phyloP scores from a whole-genome alignment of 345 rosid genomes.

The Moricandia arvensis region DNA sequence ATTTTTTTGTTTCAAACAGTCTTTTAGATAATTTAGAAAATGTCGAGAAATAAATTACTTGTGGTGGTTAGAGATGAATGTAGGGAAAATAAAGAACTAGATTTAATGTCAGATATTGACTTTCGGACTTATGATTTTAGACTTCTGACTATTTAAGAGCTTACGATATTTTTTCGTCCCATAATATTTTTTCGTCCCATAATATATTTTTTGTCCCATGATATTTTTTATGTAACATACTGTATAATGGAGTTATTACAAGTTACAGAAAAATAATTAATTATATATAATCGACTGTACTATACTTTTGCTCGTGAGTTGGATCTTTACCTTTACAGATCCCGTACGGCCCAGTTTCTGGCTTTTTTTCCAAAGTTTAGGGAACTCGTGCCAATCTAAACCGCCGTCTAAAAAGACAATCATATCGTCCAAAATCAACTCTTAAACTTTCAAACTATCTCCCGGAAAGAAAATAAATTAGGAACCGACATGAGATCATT shows the following conservation, averaged over 20 bases:
- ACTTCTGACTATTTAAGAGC: conserved; percentile 1
- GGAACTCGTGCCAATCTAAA: conserved; percentile 18
- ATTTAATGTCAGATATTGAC: conserved; percentile 6
- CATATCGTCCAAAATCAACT: neutral
- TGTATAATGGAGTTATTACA: neutral
- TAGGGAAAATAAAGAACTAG: too few relatives aligned
- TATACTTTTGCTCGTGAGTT: neutral
- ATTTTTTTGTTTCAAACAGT: too few relatives aligned
- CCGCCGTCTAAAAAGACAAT: neutral
- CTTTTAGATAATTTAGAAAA: neutral
- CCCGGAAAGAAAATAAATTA: neutral
- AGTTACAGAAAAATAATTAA: neutral
- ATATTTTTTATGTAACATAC: too few relatives aligned
- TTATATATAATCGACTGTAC: neutral
- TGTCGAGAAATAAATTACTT: neutral
- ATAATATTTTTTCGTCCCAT: neutral
- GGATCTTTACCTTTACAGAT: conserved; percentile 14
- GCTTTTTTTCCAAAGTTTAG: conserved; percentile 23
- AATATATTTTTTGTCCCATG: neutral
- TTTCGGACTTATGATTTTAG: neutral
- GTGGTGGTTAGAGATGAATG: conserved; percentile 7
- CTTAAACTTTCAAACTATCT: neutral
- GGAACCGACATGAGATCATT: neutral
- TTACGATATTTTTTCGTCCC: neutral
- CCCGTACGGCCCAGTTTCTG: conserved; percentile 22